These are phyloP conservation scores for Penicillium desertorum DNA, from an alignment of 495 filamentous ascomycete genomes.

Conservation along the genomic window DNA sequence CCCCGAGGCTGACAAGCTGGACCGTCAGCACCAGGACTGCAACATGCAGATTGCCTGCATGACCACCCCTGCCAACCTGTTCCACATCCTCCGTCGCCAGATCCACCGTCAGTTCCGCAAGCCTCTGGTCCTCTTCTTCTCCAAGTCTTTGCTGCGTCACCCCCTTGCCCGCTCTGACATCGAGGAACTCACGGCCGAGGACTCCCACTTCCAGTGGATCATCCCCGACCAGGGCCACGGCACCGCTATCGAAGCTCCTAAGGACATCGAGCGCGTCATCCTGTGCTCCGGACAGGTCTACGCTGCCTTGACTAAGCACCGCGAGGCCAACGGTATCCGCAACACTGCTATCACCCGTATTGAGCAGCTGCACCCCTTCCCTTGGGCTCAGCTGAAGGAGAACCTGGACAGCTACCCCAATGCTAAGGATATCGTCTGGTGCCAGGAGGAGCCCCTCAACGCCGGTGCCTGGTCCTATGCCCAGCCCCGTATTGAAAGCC, in stretches of 20 bases:
- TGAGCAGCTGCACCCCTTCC: slow-evolving; percentile 98
- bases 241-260: slow-evolving; percentile 67
- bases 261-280: slow-evolving; percentile 91
- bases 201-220: slow-evolving; percentile 95
- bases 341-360: slow-evolving; percentile 91
- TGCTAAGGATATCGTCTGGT: slow-evolving; percentile 93
- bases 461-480: slow-evolving; percentile 93
- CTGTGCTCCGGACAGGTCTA: slow-evolving; percentile 96
- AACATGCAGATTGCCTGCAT: slow-evolving; percentile 98
- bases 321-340: slow-evolving; percentile 76
- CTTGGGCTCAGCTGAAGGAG: slow-evolving; percentile 92
- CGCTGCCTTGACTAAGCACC: slow-evolving; percentile 85
- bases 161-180: slow-evolving; percentile 84
- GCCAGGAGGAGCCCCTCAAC: slow-evolving; percentile 96
- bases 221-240: slow-evolving; percentile 84
- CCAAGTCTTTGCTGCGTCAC: slow-evolving; percentile 89
- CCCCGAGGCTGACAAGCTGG: slow-evolving; percentile 80
- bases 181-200: slow-evolving; percentile 84
- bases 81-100: slow-evolving; percentile 94
- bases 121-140: slow-evolving; percentile 96
- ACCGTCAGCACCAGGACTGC: slow-evolving; percentile 98
- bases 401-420: slow-evolving; percentile 96
- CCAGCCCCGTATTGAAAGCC: slow-evolving; percentile 92
- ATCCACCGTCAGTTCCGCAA: slow-evolving; percentile 99
- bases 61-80: slow-evolving; percentile 89